Evolutionary conservation across 345 rosid species (phyloP).

Genomic region (Eucalyptus lansdowneana): DNA sequence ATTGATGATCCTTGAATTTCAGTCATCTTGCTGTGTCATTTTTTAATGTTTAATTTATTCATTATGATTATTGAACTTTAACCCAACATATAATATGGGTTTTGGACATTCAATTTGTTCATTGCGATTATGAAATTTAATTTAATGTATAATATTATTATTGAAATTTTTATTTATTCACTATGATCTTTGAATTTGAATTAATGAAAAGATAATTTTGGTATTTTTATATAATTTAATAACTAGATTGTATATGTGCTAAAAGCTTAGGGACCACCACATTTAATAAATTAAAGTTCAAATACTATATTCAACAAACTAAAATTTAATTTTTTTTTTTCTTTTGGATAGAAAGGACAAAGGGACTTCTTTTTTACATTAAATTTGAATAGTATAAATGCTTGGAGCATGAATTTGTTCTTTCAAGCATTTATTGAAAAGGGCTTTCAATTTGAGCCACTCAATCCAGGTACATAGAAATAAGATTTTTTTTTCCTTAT

Average conservation of each 20-base stretch:
- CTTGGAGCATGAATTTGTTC: neutral
- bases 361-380: no score
- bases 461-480: neutral
- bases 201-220: accelerated
- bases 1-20: neutral
- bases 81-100: accelerated
- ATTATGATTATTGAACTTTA: accelerated
- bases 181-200: accelerated
- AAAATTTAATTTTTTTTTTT: neutral
- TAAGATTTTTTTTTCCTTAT: neutral
- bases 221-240: no score
- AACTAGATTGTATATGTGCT: accelerated
- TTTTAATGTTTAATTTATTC: neutral
- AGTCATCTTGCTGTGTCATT: accelerated
- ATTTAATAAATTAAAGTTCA: neutral
- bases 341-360: neutral
- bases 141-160: accelerated
- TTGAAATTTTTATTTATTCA: neutral
- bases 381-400: neutral
- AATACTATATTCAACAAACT: neutral
- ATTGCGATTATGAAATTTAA: accelerated
- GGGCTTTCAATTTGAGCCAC: neutral
- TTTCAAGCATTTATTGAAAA: neutral
- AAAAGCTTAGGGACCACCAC: accelerated
- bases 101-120: accelerated